Percentiles rank a stretch among this genome's conserved stretches.
Evolutionary conservation across 164 flowering plant species (phyloP).

Genomic region (Magnolia officinalis): DNA sequence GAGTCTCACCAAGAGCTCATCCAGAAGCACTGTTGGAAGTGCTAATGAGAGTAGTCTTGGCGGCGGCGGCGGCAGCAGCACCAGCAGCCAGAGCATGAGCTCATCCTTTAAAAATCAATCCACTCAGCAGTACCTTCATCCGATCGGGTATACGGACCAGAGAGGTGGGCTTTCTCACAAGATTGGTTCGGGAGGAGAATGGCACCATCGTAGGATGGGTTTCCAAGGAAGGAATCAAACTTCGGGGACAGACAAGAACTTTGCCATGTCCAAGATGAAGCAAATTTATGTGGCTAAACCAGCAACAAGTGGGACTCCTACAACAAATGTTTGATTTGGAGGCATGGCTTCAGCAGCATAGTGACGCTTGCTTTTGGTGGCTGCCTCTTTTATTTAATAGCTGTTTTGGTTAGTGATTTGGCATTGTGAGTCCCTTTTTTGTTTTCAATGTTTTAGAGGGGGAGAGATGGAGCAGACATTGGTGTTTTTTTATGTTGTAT

Average conservation of each 20-base stretch:
- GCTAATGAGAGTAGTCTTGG: constrained; percentile 22
- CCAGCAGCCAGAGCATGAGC: constrained; percentile 22
- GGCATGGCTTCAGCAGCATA: not conserved
- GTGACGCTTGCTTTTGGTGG: not conserved
- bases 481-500: not conserved
- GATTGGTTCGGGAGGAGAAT: constrained; percentile 44
- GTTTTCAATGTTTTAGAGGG: not conserved
- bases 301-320: constrained; percentile 27
- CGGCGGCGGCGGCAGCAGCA: constrained; percentile 11
- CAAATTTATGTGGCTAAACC: constrained; percentile 93
- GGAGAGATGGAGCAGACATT: not conserved
- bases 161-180: constrained; percentile 49
- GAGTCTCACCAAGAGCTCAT: constrained; percentile 24
- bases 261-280: constrained; percentile 52
- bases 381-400: not conserved
- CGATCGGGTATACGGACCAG: constrained; percentile 48
- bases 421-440: constrained; percentile 1
- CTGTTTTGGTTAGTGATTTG: constrained; percentile 4
- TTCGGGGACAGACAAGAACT: constrained; percentile 45
- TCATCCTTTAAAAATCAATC: constrained; percentile 28
- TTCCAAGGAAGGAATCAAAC: constrained; percentile 64
- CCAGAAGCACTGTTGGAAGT: constrained; percentile 26
- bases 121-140: constrained; percentile 36
- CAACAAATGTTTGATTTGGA: constrained; percentile 11
- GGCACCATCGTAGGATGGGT: constrained; percentile 57